These are phyloP conservation scores for Kuraishia molischiana DNA, from an alignment of 805 yeast genomes.

Conservation along the genomic window DNA sequence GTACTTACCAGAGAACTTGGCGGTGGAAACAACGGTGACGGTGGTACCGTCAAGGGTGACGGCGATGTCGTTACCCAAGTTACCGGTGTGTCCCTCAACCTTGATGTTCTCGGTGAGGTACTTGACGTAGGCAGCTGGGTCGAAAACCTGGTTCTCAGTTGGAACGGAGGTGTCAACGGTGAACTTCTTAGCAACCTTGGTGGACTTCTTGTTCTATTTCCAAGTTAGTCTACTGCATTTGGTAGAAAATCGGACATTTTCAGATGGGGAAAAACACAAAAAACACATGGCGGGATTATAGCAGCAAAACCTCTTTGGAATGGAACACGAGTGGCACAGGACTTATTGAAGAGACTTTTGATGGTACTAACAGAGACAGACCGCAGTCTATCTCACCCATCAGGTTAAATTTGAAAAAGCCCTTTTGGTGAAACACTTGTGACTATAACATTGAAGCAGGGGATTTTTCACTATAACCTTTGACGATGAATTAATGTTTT, in stretches of 20 bases:
- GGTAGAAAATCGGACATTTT: no score
- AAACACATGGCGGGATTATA: no score
- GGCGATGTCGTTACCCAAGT: conserved; percentile 92
- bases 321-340: no score
- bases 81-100: conserved; percentile 93
- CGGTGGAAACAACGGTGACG: conserved; percentile 82
- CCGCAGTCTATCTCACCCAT: no score
- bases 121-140: conserved; percentile 95
- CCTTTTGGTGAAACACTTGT: background rate
- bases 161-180: conserved; percentile 96
- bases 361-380: no score
- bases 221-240: conserved; percentile 73
- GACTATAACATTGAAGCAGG: no score
- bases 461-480: conserved; percentile 10
- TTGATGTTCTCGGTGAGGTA: conserved; percentile 98
- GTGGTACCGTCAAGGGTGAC: conserved; percentile 81
- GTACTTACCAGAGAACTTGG: conserved; percentile 99
- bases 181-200: conserved; percentile 75
- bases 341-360: no score
- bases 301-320: no score
- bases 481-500: no score
- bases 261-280: no score
- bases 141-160: conserved; percentile 94
- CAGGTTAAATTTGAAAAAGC: conserved; percentile 10
- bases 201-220: conserved; percentile 65